These are phyloP conservation scores for Skeletonema menzelii DNA, from an alignment of 108 stramenopile species.

Conservation along the genomic window DNA sequence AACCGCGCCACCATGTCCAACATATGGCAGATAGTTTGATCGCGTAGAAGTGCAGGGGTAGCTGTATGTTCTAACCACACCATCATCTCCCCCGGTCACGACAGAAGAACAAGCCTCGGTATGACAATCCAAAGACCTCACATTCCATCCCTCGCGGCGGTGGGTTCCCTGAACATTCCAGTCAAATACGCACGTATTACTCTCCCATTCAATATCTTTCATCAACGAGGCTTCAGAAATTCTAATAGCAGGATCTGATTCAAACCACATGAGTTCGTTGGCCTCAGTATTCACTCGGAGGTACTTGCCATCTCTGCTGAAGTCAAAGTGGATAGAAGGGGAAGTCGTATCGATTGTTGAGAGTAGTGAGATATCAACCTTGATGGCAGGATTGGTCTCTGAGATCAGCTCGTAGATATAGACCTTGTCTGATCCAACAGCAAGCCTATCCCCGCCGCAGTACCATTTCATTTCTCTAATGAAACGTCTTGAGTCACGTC, in stretches of 20 bases:
- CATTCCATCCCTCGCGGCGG: constrained; percentile 8
- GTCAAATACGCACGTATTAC: constrained; percentile 51
- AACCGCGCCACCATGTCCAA: constrained; percentile 48
- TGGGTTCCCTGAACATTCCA: constrained; percentile 68
- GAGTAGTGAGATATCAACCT: constrained; percentile 42
- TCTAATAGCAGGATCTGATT: constrained; percentile 59
- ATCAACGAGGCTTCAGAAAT: constrained; percentile 44
- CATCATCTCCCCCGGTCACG: constrained; percentile 49
- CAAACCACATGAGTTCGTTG: constrained; percentile 60
- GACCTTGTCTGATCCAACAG: constrained; percentile 59
- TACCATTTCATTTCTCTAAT: constrained; percentile 59
- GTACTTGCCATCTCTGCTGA: constrained; percentile 54
- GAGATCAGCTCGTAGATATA: constrained; percentile 63
- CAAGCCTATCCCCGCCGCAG: constrained; percentile 42
- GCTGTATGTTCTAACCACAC: constrained; percentile 45
- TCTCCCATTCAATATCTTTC: constrained; percentile 65
- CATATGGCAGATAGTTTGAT: constrained; percentile 34
- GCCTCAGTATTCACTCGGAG: constrained; percentile 56
- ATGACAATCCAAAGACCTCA: constrained; percentile 27
- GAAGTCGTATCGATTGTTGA: constrained; percentile 52
- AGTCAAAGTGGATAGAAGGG: constrained; percentile 57
- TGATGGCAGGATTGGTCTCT: constrained; percentile 15
- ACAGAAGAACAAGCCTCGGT: constrained; percentile 24
- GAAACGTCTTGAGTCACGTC: constrained; percentile 56
- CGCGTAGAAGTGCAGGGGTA: constrained; percentile 47